Conservation (phyloP, 257 asterid genomes). For the Solanum chilense region DNA sequence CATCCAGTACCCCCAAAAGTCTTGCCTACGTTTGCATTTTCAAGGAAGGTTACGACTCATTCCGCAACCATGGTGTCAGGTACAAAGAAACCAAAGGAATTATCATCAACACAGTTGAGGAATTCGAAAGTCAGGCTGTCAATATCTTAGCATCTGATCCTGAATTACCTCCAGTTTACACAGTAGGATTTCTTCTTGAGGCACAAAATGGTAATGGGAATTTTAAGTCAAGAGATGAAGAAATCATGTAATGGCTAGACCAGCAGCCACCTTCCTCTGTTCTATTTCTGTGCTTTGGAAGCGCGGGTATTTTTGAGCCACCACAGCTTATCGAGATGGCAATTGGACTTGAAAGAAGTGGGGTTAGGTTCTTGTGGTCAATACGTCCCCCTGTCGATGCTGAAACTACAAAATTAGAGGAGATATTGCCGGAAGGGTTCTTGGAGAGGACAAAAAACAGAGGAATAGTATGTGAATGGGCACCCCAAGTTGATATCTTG, state of each 20-base stretch:
- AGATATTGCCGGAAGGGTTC: not conserved
- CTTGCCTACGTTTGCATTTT: not conserved
- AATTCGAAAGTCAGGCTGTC: constrained; percentile 4
- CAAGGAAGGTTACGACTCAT: not conserved
- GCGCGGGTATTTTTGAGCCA: not conserved
- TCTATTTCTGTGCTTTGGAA: not conserved
- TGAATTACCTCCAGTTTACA: not conserved
- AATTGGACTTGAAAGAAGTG: not conserved
- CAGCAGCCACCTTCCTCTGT: not conserved
- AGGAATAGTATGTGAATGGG: constrained; percentile 2
- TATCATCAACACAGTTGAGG: constrained; percentile 3
- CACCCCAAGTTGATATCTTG: not conserved
- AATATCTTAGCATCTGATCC: not conserved
- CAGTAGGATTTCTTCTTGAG: not conserved
- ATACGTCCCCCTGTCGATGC: not conserved
- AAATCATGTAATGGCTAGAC: not conserved
- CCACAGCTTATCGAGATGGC: not conserved
- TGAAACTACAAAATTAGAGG: not conserved
- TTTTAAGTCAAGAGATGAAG: not conserved
- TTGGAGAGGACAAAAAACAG: not conserved
- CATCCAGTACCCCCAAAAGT: not conserved
- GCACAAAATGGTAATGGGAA: not conserved
- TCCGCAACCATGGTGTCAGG: not conserved
- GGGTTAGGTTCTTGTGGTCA: not conserved
- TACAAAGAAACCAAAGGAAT: constrained; percentile 2